Evolutionary conservation across 2,329 filamentous ascomycete genomes (phyloP), one percentile per base, ranked within the genome.

Genomic region (Arthrobotrys sinensis): DNA sequence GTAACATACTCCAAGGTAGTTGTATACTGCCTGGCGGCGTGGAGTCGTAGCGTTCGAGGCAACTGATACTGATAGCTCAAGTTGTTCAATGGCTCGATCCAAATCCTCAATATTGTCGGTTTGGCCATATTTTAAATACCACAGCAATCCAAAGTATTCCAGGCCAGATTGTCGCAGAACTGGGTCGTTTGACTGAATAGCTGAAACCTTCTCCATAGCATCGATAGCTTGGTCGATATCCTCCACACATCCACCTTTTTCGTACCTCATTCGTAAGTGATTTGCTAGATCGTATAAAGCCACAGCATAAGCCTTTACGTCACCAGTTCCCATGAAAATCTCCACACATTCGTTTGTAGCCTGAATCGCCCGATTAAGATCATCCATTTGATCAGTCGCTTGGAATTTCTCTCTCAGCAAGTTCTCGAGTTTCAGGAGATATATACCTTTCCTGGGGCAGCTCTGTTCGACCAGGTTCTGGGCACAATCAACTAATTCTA

Each of bases 1-100:
- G 34, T 57, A 57, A 38, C 52, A 57, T 4, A 57, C 16, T 6
- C 52, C 52, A 5, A 57, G 10, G 28, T 38, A 38, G 34, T 57
- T 8, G 16, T 57, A 57, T 38, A n/a, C 52, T 6, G 11, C 1
- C 0, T 21, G 5, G 2, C 3, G 32, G 7, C 4, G 3, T 21
- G n/a, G 14, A 21, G 14, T 21, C 8, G n/a, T 38, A 19, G 3
- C n/a, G 4, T 32, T 14, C n/a, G 10, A 1, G n/a, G 5, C 21
- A 2, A 3, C 8, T 12, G 16, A 57, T 12, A 12, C 8, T 12
- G 16, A 57, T 12, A 12, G 11, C n/a, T 21, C 7, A 6, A 57
- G 32, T 38, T 21, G 32, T 14, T 21, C 16, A 1, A 57, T 57
- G 4, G 52, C 28, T 1, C 5, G 32, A 7, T 57, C n/a, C 11